A percentile compares a stretch with the other conserved stretches of the same genome.
phyloP scores from a whole-genome alignment of 2,329 filamentous ascomycete species.

The Aspergillus pseudoviridinutans region DNA sequence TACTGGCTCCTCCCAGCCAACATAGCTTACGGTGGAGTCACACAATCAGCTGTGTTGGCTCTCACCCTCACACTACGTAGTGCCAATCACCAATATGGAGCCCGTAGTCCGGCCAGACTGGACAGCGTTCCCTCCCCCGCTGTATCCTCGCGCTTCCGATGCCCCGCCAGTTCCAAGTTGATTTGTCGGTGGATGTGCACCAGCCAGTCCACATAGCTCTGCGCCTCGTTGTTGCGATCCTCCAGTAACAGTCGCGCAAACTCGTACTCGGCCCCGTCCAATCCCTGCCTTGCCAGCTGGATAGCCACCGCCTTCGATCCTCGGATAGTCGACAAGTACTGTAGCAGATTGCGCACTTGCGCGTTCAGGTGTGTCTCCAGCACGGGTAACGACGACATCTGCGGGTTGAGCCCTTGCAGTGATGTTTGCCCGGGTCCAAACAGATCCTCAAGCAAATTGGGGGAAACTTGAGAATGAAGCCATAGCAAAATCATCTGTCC shows the following conservation, averaged over 20 bases:
- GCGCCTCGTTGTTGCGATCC: constrained; percentile 94
- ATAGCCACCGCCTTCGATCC: constrained; percentile 85
- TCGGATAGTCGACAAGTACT: constrained; percentile 75
- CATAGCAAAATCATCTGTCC: constrained; percentile 88
- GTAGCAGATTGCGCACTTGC: constrained; percentile 88
- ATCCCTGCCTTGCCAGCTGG: constrained; percentile 84
- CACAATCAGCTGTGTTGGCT: neutral
- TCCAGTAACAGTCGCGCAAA: constrained; percentile 89
- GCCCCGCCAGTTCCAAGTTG: constrained; percentile 69
- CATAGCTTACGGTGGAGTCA: too few species aligned
- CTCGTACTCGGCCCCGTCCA: constrained; percentile 94
- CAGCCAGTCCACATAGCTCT: constrained; percentile 97
- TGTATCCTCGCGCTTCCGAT: constrained; percentile 46
- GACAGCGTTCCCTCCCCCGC: constrained; percentile 41
- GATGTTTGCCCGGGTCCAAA: constrained; percentile 73
- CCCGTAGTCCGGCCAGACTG: constrained; percentile 43
- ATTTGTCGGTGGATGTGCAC: constrained; percentile 92
- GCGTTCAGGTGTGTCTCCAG: constrained; percentile 90
- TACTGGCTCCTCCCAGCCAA: too few species aligned
- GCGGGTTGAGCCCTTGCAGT: constrained; percentile 75
- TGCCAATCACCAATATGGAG: constrained; percentile 41
- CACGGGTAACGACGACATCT: constrained; percentile 72
- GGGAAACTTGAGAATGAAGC: constrained; percentile 88
- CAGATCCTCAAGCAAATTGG: constrained; percentile 83
- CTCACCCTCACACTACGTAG: neutral